Percentiles rank a stretch among this genome's conserved stretches.
Conservation (phyloP, 1,284 basidiomycete species). For the Ceratobasidium sp. region DNA sequence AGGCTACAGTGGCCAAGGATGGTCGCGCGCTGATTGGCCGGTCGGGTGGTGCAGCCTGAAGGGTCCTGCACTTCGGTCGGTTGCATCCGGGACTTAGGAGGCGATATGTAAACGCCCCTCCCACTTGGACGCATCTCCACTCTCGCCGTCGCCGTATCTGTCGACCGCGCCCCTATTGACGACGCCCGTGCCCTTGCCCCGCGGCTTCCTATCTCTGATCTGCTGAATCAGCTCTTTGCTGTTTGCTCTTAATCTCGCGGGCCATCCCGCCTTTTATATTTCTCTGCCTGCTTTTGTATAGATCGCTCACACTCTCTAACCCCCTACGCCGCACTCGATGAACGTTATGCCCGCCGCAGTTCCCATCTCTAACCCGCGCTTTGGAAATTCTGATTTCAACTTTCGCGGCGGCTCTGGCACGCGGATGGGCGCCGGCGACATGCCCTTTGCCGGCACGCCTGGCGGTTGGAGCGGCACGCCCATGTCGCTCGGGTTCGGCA, state of each 20-base stretch:
- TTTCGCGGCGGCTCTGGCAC: slow-evolving; percentile 33
- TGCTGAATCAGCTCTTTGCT: slow-evolving; percentile 24
- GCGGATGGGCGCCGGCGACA: slow-evolving; percentile 38
- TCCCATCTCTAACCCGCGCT: slow-evolving; percentile 40
- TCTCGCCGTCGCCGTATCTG: slow-evolving; percentile 11
- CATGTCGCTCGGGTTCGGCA: slow-evolving; percentile 44
- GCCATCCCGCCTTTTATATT: neutral
- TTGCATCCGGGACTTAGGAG: slow-evolving; percentile 32
- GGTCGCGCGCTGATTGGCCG: neutral
- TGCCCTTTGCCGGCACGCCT: slow-evolving; percentile 32
- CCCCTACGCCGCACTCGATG: slow-evolving; percentile 7
- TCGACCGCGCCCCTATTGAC: slow-evolving; percentile 27
- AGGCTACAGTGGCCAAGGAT: too few relatives aligned
- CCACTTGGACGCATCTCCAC: slow-evolving; percentile 32
- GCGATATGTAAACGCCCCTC: slow-evolving; percentile 46
- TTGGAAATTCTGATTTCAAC: slow-evolving; percentile 20
- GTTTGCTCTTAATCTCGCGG: neutral
- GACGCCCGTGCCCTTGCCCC: slow-evolving; percentile 24
- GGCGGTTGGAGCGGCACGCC: slow-evolving; percentile 37
- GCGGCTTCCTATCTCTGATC: slow-evolving; percentile 12
- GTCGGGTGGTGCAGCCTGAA: slow-evolving; percentile 17
- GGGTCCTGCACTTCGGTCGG: slow-evolving; percentile 1
- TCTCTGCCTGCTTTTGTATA: neutral
- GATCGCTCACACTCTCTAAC: neutral
- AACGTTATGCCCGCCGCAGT: slow-evolving; percentile 41